Base-by-base conservation (phyloP, 805 yeast genomes). In the Starmerella ratchasimensis region DNA sequence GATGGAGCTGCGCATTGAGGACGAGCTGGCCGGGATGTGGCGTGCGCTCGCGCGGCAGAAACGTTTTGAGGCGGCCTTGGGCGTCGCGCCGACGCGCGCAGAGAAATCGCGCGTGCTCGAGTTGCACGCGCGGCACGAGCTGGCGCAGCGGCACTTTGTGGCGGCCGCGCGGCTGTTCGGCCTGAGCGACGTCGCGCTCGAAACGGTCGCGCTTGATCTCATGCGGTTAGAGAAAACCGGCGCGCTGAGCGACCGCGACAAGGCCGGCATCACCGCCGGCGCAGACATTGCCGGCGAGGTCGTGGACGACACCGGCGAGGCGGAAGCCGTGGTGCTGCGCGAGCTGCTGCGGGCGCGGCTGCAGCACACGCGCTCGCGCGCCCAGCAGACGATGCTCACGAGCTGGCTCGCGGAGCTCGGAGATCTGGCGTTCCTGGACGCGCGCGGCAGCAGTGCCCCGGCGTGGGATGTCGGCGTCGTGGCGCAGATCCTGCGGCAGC, bases 1-100 rank as follows among this genome's bases (percentile, higher is more conserved):
- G 8, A 80, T 68, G 52, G 98, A 90, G 54, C 58, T 90, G 5
- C 49, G 46, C 8, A 62, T 81, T 10, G 67, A 67, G 25, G 69
- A 78, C 50, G 96, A 88, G 55, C 64, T 74, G 4, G 61, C 68
- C 4, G 79, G 79, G 19, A 74, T 86, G 3, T 82, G 96, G 94
- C 69, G 68, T 37, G 61, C 71, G 0, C 56, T 76, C 49, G 53
- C 75, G n/a, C 65, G 64, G 3, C 62, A 62, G 35, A 56, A 62
- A 6, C 58, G 69, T 39, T 88, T 66, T 55, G 80, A 76, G 14
- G 72, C 71, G 31, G 94, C 95, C 0, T 59, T 81, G 33, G 45
- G 54, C 1, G 54, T 72, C 13, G 54, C 67, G 3, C 48, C 58
- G 28, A 34, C 49, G 2, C 28, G 33, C n/a, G 38, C 47, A 25